Evolutionary conservation across 2,329 filamentous ascomycete species (phyloP).

Genomic region (Coleophoma eucalyptorum): DNA sequence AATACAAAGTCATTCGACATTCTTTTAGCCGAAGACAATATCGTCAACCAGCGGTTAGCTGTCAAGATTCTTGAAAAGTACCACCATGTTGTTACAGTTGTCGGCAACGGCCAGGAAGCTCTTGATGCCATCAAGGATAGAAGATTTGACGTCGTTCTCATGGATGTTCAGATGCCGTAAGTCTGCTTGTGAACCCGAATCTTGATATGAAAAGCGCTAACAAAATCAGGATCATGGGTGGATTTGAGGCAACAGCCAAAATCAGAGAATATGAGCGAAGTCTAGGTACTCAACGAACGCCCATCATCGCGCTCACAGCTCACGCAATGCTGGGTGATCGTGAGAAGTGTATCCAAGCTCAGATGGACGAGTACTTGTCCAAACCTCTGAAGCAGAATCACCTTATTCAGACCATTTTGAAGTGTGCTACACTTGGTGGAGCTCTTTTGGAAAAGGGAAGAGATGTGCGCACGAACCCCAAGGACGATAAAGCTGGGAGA

Average conservation of each 20-base stretch:
- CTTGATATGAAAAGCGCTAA: background rate
- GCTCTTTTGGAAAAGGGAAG: conserved; percentile 75
- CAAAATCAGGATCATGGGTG: conserved; percentile 60
- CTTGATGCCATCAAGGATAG: conserved; percentile 88
- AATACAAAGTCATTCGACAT: conserved; percentile 96
- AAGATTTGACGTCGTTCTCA: conserved; percentile 93
- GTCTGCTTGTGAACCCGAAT: conserved; percentile 60
- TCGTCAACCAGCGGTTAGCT: conserved; percentile 92
- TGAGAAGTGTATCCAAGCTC: conserved; percentile 95
- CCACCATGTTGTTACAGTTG: conserved; percentile 87
- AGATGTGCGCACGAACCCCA: conserved; percentile 41
- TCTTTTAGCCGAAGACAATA: conserved; percentile 91
- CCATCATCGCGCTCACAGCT: conserved; percentile 93
- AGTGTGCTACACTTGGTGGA: conserved; percentile 89
- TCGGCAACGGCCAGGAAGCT: conserved; percentile 91
- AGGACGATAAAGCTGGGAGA: conserved; percentile 20
- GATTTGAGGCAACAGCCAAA: conserved; percentile 94
- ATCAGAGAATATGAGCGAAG: conserved; percentile 92
- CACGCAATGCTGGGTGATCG: conserved; percentile 98
- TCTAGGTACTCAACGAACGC: conserved; percentile 75
- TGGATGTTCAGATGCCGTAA: conserved; percentile 99
- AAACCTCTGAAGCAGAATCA: conserved; percentile 97
- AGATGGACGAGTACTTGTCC: conserved; percentile 99
- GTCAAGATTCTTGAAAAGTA: conserved; percentile 98
- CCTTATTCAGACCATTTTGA: conserved; percentile 95